These are phyloP conservation scores for Penicillium soppii DNA, from an alignment of 495 filamentous ascomycete genomes.

Conservation along the genomic window DNA sequence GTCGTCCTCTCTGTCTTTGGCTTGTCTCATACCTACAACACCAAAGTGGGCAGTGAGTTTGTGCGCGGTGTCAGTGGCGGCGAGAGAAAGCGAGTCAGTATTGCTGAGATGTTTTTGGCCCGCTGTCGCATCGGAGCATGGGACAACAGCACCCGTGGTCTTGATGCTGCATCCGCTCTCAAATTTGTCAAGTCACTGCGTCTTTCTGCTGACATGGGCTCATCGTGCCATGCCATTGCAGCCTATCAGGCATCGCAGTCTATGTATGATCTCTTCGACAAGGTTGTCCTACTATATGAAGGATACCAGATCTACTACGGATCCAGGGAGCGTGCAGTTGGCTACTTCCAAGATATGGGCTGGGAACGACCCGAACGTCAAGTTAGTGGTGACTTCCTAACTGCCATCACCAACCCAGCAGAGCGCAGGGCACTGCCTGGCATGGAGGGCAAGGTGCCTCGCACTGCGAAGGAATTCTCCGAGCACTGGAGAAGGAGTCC, in stretches of 20 bases:
- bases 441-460: constrained; percentile 62
- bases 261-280: constrained; percentile 69
- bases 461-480: constrained; percentile 66
- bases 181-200: constrained; percentile 66
- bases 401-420: constrained; percentile 63
- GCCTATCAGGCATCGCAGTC: constrained; percentile 82
- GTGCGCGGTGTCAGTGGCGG: constrained; percentile 77
- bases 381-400: constrained; percentile 69
- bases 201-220: constrained; percentile 68
- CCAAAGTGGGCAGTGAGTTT: constrained; percentile 42
- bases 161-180: constrained; percentile 81
- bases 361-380: constrained; percentile 55
- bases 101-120: constrained; percentile 54
- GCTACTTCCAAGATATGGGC: constrained; percentile 60
- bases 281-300: constrained; percentile 58
- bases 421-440: constrained; percentile 59
- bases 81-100: constrained; percentile 67
- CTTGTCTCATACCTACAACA: constrained; percentile 52
- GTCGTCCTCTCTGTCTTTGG: constrained; percentile 64
- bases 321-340: constrained; percentile 49
- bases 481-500: constrained; percentile 53
- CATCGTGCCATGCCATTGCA: constrained; percentile 75
- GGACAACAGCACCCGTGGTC: constrained; percentile 82
- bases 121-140: constrained; percentile 71
- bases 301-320: constrained; percentile 67